Evolutionary conservation across 116 monocot species (phyloP).

Genomic region (Dioscorea cayenensis): DNA sequence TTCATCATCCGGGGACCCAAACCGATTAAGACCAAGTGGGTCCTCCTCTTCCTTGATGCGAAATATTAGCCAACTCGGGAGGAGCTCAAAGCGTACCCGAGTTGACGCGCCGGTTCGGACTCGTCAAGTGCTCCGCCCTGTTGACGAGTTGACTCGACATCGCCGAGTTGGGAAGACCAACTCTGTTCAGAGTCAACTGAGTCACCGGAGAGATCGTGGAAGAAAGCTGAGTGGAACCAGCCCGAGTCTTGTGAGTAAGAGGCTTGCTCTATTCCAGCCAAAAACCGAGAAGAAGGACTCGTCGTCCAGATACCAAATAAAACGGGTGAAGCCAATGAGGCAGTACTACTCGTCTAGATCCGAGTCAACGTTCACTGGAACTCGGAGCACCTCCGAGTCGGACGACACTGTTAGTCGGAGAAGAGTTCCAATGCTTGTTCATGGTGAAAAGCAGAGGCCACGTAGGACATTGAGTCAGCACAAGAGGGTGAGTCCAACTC

Average conservation of each 20-base stretch:
- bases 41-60: too few species aligned
- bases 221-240: not conserved
- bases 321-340: not conserved
- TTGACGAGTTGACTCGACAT: not conserved
- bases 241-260: too few species aligned
- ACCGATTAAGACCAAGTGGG: not conserved
- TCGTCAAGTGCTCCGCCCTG: not conserved
- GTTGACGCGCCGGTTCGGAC: conserved; percentile 8
- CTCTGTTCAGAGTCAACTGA: not conserved
- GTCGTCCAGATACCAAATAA: too few species aligned
- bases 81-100: conserved; percentile 15
- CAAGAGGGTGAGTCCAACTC: not conserved
- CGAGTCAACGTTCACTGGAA: not conserved
- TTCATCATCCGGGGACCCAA: conserved; percentile 1
- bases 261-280: too few species aligned
- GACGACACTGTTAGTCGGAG: too few species aligned
- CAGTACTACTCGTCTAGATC: not conserved
- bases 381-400: conserved; percentile 1
- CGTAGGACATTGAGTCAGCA: conserved; percentile 8
- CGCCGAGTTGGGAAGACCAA: not conserved
- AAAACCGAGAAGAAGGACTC: too few species aligned
- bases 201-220: not conserved
- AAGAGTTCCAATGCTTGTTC: not conserved
- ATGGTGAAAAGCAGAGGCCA: not conserved
- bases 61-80: not conserved